Evolutionary conservation across 441 rosid genomes (phyloP).

Genomic region (Aleurites moluccanus): DNA sequence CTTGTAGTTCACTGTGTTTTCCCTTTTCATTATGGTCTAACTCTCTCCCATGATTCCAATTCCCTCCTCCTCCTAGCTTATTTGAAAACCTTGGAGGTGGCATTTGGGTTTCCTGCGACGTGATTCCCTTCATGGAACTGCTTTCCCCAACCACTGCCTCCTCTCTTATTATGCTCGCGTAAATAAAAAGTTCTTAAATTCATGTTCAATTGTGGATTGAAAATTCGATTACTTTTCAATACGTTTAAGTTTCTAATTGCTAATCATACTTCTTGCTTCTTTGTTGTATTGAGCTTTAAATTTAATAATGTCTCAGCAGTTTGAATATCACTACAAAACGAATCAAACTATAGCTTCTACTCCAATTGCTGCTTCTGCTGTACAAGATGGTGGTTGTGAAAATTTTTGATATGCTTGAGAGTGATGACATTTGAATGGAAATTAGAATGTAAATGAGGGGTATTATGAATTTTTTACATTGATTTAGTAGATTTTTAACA

Average conservation of each 20-base stretch:
- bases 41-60: constrained; percentile 38
- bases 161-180: constrained; percentile 35
- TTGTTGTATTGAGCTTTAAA: constrained; percentile 25
- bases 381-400: no score
- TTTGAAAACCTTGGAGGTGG: constrained; percentile 65
- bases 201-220: constrained; percentile 27
- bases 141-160: constrained; percentile 40
- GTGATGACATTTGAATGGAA: no score
- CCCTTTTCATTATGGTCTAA: constrained; percentile 34
- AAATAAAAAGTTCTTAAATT: constrained; percentile 34
- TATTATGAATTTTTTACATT: no score
- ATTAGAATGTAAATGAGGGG: no score
- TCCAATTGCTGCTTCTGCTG: no score
- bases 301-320: constrained; percentile 32
- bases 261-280: no score
- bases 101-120: constrained; percentile 24
- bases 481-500: no score
- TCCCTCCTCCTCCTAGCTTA: constrained; percentile 38
- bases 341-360: no score
- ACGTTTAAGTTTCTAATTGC: constrained; percentile 28
- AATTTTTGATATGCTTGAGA: no score
- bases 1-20: constrained; percentile 25
- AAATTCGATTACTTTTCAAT: constrained; percentile 39
- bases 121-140: constrained; percentile 38
- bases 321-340: no score